Percentiles rank a stretch among this genome's conserved stretches.
Conservation (phyloP, 1,284 basidiomycete genomes). For the Cutaneotrichosporon mucoides region DNA sequence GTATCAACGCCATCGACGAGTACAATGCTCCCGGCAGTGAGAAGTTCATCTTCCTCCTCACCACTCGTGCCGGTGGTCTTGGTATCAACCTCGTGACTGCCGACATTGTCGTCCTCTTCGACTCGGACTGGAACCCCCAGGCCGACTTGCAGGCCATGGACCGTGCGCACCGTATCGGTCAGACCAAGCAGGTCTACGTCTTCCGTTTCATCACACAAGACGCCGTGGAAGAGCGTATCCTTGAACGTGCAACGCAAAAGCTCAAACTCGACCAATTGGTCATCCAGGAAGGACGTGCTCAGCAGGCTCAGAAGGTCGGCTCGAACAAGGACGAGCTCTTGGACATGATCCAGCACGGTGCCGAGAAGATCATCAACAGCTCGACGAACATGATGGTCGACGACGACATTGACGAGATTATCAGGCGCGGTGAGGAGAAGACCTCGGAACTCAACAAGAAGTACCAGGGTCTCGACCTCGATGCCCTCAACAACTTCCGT, state of each 20-base stretch:
- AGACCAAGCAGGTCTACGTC: conserved; percentile 98
- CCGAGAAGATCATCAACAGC: conserved; percentile 90
- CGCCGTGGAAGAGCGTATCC: conserved; percentile 94
- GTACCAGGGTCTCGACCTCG: conserved; percentile 87
- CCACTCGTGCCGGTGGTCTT: conserved; percentile 95
- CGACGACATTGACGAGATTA: conserved; percentile 93
- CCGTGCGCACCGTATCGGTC: conserved; percentile 95
- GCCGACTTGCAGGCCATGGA: conserved; percentile 99
- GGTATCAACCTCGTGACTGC: conserved; percentile 97
- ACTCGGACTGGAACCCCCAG: conserved; percentile 99
- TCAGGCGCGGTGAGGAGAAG: conserved; percentile 83
- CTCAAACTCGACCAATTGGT: conserved; percentile 93
- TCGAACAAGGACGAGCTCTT: conserved; percentile 89
- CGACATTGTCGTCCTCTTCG: conserved; percentile 95
- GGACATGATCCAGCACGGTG: conserved; percentile 98
- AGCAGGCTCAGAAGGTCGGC: conserved; percentile 59
- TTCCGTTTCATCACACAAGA: conserved; percentile 96
- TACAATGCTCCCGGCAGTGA: conserved; percentile 95
- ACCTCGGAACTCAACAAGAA: conserved; percentile 86
- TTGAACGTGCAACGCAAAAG: conserved; percentile 96
- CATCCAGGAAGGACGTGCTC: conserved; percentile 86
- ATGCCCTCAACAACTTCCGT: conserved; percentile 96
- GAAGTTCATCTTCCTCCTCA: conserved; percentile 95
- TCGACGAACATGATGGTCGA: conserved; percentile 66
- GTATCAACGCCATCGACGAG: conserved; percentile 92